Base-by-base conservation (phyloP, 1,284 basidiomycete genomes). In the Baeospora myosura region DNA sequence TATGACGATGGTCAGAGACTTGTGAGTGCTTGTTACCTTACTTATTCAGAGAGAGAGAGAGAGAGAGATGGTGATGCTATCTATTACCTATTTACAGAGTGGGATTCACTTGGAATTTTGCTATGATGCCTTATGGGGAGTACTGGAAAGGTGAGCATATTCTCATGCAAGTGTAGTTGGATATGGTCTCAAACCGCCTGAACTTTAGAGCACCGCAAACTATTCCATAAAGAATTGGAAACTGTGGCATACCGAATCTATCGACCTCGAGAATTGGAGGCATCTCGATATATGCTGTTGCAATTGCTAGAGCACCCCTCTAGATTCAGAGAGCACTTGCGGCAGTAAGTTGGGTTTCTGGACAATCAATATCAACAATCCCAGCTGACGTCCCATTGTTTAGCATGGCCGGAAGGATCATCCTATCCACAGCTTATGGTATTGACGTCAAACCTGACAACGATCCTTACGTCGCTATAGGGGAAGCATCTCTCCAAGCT, bases 401-500 rank as follows among this genome's bases (percentile, higher is more conserved):
- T 41, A 52, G 49, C 18, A 40, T 45, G 40, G 40, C 46, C 5
- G 43, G 41, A 5, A 35, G 40, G n/a, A 23, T 44, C 2, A 48
- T 51, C 21, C 31, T 51, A 2, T 42, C 42, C 2, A 29, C 38
- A 4, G 44, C 49, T 5, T 52, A 51, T 26, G 47, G 47, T 1
- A 49, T 49, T 37, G 26, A 46, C 4, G 38, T 42, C 12, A 21
- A 29, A 11, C 23, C 41, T 5, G 17, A 12, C 3, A n/a, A 45
- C 20, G 47, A 51, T 30, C 44, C 43, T 1, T 49, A 41, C 29
- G 21, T 52, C 18, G 17, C 25, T 6, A 33, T 33, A 3, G 17
- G 29, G 7, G 38, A 40, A 21, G 24, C 17, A 18, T 18, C 37
- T 22, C 12, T 40, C 7, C 34, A 36, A 12, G 30, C 23, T 3